A percentile compares a stretch with the other conserved stretches of the same genome.
These are phyloP conservation scores for Thelonectria olida DNA, from an alignment of 2,329 filamentous ascomycete species.

Conservation along the genomic window DNA sequence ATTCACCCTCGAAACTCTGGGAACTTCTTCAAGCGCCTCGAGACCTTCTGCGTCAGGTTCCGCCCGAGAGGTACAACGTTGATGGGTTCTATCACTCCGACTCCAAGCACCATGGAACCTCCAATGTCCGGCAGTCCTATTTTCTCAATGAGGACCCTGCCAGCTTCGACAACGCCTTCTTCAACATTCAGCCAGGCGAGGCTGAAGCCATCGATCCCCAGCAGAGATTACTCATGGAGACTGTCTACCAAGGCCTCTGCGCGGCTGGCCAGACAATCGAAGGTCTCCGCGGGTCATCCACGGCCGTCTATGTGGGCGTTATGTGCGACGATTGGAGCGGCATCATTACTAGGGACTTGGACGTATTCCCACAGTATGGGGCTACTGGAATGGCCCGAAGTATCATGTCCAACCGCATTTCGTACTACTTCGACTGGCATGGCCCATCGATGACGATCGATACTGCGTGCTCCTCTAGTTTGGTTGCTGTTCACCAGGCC, in stretches of 20 bases:
- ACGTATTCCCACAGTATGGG: background rate
- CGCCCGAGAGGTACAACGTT: conserved; percentile 36
- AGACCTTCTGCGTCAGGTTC: conserved; percentile 45
- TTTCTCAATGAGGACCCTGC: conserved; percentile 38
- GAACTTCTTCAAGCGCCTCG: conserved; percentile 42
- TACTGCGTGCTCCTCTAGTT: conserved; percentile 59
- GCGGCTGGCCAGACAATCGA: conserved; percentile 20
- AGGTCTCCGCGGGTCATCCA: background rate
- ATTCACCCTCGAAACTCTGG: conserved; percentile 49
- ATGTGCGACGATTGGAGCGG: background rate
- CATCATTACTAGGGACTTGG: background rate
- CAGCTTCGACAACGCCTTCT: conserved; percentile 35
- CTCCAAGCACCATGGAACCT: conserved; percentile 38
- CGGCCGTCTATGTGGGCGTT: background rate
- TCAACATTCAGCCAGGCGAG: conserved; percentile 30
- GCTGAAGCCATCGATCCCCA: conserved; percentile 42
- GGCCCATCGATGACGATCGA: conserved; percentile 61
- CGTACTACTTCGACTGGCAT: conserved; percentile 61
- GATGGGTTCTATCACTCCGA: conserved; percentile 38
- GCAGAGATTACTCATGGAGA: conserved; percentile 38
- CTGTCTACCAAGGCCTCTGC: conserved; percentile 36
- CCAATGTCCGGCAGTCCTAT: conserved; percentile 41
- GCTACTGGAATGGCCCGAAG: conserved; percentile 35
- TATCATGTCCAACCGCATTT: conserved; percentile 62
- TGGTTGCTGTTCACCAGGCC: conserved; percentile 58